Percentiles rank a stretch among this genome's conserved stretches.
Evolutionary conservation across 2,329 filamentous ascomycete genomes (phyloP).

Genomic region (Aspergillus fumigatiaffinis): DNA sequence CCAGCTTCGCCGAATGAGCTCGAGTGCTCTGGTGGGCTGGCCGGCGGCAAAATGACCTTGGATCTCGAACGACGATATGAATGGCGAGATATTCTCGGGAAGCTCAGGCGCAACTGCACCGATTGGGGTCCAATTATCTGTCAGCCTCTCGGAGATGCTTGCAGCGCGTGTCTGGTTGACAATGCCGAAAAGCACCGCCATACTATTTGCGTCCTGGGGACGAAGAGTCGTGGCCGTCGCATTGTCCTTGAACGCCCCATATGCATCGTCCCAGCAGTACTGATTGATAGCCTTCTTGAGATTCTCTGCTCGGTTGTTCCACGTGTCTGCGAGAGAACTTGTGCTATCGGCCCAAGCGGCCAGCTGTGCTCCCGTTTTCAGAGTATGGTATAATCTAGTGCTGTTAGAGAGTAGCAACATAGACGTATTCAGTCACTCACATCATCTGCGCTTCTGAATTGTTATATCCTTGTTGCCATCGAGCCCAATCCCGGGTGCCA

Average conservation of each 20-base stretch:
- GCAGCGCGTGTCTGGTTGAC: constrained; percentile 33
- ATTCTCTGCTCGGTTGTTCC: constrained; percentile 10
- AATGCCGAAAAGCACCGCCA: constrained; percentile 51
- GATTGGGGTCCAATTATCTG: constrained; percentile 53
- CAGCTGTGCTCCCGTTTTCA: constrained; percentile 51
- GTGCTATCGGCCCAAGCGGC: constrained; percentile 47
- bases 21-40: constrained; percentile 49
- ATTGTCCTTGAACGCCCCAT: constrained; percentile 55
- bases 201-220: constrained; percentile 59
- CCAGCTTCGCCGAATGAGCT: constrained; percentile 55
- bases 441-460: constrained; percentile 53
- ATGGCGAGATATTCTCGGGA: constrained; percentile 55
- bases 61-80: constrained; percentile 57
- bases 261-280: constrained; percentile 47
- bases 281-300: constrained; percentile 46
- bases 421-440: constrained; percentile 10
- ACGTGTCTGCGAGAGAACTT: constrained; percentile 26
- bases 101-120: constrained; percentile 56
- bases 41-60: constrained; percentile 52
- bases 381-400: constrained; percentile 48
- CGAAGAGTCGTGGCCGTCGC: constrained; percentile 49
- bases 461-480: constrained; percentile 49
- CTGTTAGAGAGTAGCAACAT: not conserved
- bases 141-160: constrained; percentile 44
- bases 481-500: constrained; percentile 50